phyloP scores from a whole-genome alignment of 306 rosid species.

The Glycyrrhiza uralensis region DNA sequence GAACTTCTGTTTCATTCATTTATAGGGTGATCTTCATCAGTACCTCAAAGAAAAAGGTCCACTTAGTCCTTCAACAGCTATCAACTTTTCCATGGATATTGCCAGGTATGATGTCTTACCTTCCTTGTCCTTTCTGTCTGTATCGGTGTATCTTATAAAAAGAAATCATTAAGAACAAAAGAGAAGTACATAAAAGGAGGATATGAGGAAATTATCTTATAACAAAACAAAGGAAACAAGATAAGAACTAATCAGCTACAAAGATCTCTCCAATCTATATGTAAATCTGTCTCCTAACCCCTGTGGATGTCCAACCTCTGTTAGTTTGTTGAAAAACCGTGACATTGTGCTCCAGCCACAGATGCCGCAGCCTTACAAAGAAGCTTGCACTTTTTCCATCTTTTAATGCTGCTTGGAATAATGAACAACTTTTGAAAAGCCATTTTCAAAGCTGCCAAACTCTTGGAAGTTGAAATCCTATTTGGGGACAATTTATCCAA shows the following conservation, averaged over 20 bases:
- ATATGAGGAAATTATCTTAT: background rate
- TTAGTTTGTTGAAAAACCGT: constrained; percentile 1
- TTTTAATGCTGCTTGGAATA: constrained; percentile 3
- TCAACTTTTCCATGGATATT: constrained; percentile 84
- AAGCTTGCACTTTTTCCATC: background rate
- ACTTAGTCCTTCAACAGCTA: constrained; percentile 66
- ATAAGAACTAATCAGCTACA: background rate
- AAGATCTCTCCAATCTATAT: background rate
- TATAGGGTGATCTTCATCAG: constrained; percentile 95
- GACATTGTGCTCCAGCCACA: constrained; percentile 8
- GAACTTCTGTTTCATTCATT: constrained; percentile 37
- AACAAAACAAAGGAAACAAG: background rate
- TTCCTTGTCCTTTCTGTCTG: background rate
- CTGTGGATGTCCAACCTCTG: background rate
- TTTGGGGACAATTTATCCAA: background rate
- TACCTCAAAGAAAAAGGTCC: constrained; percentile 92
- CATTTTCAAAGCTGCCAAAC: background rate
- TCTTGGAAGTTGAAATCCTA: background rate
- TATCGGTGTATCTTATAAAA: background rate
- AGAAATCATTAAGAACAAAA: background rate
- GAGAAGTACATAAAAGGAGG: constrained; percentile 10
- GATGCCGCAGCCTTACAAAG: background rate
- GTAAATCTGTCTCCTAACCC: background rate
- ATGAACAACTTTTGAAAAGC: background rate
- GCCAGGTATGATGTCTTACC: constrained; percentile 57